Percentiles rank a stretch among this genome's conserved stretches.
Conservation (phyloP, 345 rosid species). For the Camelina hispida region DNA sequence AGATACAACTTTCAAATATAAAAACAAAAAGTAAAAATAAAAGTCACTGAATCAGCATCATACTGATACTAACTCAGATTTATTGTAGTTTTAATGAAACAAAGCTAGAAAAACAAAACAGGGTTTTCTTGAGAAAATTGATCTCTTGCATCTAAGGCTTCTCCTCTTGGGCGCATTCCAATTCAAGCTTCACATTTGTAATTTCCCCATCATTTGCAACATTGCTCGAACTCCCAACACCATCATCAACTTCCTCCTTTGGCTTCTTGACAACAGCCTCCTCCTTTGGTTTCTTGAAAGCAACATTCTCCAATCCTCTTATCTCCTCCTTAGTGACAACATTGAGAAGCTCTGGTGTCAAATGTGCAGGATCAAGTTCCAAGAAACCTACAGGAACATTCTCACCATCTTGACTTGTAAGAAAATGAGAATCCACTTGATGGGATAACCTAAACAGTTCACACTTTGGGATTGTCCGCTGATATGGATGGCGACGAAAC, state of each 20-base stretch:
- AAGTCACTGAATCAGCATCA: not conserved
- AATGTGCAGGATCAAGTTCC: conserved; percentile 82
- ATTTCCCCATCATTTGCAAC: not conserved
- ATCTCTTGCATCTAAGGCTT: not conserved
- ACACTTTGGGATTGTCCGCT: conserved; percentile 50
- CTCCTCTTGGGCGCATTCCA: not conserved
- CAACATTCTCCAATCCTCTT: conserved; percentile 25
- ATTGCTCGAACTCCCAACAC: not conserved
- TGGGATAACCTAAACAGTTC: conserved; percentile 71
- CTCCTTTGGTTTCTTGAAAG: conserved; percentile 17
- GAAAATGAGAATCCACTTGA: conserved; percentile 61
- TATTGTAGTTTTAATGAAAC: not conserved
- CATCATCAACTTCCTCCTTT: not conserved
- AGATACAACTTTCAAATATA: conserved; percentile 1
- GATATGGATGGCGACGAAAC: conserved; percentile 47
- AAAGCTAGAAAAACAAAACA: not conserved
- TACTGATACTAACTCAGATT: not conserved
- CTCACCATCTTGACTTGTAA: conserved; percentile 59
- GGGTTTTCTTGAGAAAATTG: not conserved
- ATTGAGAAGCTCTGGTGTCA: conserved; percentile 64
- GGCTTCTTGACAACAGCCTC: not conserved
- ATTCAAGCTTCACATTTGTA: not conserved
- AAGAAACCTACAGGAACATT: conserved; percentile 59
- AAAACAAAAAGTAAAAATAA: not conserved
- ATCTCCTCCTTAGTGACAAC: conserved; percentile 47